These are phyloP conservation scores for Suillus spraguei DNA, from an alignment of 768 basidiomycete species.

Conservation along the genomic window DNA sequence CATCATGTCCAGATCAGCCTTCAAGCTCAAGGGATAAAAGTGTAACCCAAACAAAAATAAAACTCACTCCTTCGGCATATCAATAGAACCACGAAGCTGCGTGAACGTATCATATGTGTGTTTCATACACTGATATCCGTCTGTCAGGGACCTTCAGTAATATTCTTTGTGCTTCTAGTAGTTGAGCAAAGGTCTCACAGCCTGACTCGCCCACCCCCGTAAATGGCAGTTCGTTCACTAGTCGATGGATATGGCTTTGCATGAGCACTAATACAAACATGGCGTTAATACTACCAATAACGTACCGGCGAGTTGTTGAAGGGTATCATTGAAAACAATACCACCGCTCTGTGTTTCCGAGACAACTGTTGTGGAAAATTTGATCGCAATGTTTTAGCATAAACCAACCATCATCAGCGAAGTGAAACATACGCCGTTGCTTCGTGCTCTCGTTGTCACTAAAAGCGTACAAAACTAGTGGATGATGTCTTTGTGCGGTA, in stretches of 20 bases:
- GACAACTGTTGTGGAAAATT: slow-evolving; percentile 43
- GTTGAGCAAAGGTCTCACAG: slow-evolving; percentile 42
- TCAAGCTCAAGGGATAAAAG: not conserved
- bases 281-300: slow-evolving; percentile 11
- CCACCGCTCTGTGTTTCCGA: slow-evolving; percentile 58
- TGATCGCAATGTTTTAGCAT: slow-evolving; percentile 25
- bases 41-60: not conserved
- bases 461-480: slow-evolving; percentile 68
- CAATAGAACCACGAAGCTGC: slow-evolving; percentile 48
- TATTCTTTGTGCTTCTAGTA: not conserved
- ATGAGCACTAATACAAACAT: not conserved
- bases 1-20: slow-evolving; percentile 10
- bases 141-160: slow-evolving; percentile 31
- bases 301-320: slow-evolving; percentile 56
- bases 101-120: slow-evolving; percentile 59
- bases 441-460: slow-evolving; percentile 48
- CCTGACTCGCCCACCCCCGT: slow-evolving; percentile 65
- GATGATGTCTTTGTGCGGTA: slow-evolving; percentile 45
- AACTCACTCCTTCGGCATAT: slow-evolving; percentile 60
- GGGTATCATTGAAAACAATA: slow-evolving; percentile 60
- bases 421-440: slow-evolving; percentile 35
- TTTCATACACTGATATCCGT: slow-evolving; percentile 55
- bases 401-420: not conserved
- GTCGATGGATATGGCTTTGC: slow-evolving; percentile 19
- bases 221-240: slow-evolving; percentile 48